Evolutionary conservation across 2,329 filamentous ascomycete genomes (phyloP).

Genomic region (Pyricularia pennisetigena): DNA sequence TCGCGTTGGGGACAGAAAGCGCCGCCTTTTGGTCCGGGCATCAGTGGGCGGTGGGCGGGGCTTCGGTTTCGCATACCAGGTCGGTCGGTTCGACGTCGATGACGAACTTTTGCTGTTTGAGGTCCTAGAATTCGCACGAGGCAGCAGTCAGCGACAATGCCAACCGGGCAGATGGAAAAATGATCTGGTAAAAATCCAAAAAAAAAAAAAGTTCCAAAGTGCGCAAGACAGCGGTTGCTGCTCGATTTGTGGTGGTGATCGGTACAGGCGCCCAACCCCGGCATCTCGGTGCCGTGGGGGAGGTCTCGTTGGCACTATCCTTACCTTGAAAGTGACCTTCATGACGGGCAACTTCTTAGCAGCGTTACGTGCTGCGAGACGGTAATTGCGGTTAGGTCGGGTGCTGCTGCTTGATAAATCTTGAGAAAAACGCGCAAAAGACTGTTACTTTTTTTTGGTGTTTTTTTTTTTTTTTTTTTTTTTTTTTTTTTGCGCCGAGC

Average conservation of each 20-base stretch:
- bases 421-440: background rate
- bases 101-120: conserved; percentile 97
- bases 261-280: background rate
- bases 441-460: background rate
- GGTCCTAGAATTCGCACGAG: conserved; percentile 52
- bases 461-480: background rate
- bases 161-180: background rate
- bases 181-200: background rate
- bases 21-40: conserved; percentile 10
- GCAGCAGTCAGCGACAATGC: conserved; percentile 8
- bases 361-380: background rate
- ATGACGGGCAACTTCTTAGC: conserved; percentile 34
- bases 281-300: background rate
- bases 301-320: conserved; percentile 14
- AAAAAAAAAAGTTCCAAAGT: background rate
- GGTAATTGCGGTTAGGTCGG: background rate
- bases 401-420: background rate
- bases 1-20: conserved; percentile 10
- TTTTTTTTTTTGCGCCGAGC: background rate
- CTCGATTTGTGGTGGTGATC: background rate
- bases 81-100: conserved; percentile 92
- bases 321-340: conserved; percentile 60
- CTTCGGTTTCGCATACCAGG: conserved; percentile 53
- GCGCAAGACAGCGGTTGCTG: background rate
- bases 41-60: conserved; percentile 9